These are phyloP conservation scores for Colletotrichum ledebouriae DNA, from an alignment of 2,329 filamentous ascomycete species.

Conservation along the genomic window DNA sequence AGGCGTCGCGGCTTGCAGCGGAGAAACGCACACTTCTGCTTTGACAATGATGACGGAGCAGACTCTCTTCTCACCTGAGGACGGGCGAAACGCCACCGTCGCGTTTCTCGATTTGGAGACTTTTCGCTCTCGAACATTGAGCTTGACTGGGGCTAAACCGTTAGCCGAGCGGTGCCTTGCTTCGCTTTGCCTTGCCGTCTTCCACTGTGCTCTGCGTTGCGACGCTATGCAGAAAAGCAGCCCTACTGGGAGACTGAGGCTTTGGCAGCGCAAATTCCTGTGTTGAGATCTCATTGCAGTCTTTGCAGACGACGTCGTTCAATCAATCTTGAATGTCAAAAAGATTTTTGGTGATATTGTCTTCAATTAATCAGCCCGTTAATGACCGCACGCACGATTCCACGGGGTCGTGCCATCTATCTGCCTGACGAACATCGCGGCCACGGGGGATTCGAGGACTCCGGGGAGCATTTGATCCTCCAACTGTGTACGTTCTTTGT, in stretches of 20 bases:
- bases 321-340: neutral
- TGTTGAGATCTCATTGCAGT: conserved; percentile 4
- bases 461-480: conserved; percentile 26
- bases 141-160: neutral
- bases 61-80: conserved; percentile 34
- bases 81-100: conserved; percentile 28
- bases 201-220: neutral
- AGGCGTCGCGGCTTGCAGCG: conserved; percentile 2
- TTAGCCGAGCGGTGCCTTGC: conserved; percentile 17
- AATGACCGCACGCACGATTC: conserved; percentile 24
- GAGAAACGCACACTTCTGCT: conserved; percentile 26
- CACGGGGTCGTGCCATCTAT: conserved; percentile 31
- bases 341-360: neutral
- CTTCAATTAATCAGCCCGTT: conserved; percentile 38
- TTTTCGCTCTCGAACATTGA: neutral
- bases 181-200: conserved; percentile 11
- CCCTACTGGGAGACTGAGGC: conserved; percentile 21
- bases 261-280: neutral
- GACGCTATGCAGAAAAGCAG: conserved; percentile 17
- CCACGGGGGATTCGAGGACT: conserved; percentile 32
- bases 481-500: conserved; percentile 23
- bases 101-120: conserved; percentile 15
- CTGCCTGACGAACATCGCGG: conserved; percentile 17
- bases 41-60: conserved; percentile 37
- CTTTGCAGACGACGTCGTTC: neutral